Base-by-base conservation (phyloP, 2,329 filamentous ascomycete species). In the Cladosporium sp. region DNA sequence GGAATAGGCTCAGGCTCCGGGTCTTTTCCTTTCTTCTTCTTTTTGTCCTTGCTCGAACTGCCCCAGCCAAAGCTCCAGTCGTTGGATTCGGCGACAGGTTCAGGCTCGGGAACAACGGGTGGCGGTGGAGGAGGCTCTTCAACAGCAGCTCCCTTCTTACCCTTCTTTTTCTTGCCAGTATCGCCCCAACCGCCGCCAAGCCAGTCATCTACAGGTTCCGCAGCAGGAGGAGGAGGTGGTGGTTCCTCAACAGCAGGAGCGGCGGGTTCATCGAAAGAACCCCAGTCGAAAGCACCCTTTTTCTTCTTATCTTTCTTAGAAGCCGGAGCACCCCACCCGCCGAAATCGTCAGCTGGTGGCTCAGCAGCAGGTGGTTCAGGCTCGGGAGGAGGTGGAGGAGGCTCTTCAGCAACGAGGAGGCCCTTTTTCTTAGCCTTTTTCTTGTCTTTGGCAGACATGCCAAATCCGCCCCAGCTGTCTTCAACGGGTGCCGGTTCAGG, bases 291-390 rank as follows among this genome's bases (percentile, higher is more conserved):
- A 52, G 69, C 59, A 18, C 57, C 44, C 64, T 73, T 55, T 27
- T 53, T 61, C 45, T 79, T 79, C 63, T 78, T 78, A 65, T 77
- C 77, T 53, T 72, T 68, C 55, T 76, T 80, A 54, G 77, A 77
- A 6, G 73, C 70, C 47, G 73, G 77, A 24, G 55, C 54, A 43
- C 75, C 78, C 70, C 79, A 82, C 40, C 77, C 77, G 54, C 71
- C 74, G 63, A 80, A 80, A 17, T 60, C 60, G 44, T 77, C 76
- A 40, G 70, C 69, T 12, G 69, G 69, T 11, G 44, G 44, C 13
- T 61, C 58, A 4, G 55, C 58, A 17, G 54, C 50, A 18, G 55
- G 54, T 12, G 59, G 60, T 15, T 32, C 55, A 22, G 59, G 59
- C 19, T 55, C 55, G 30, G 58, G 58, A 12, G 56, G 55, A n/a